Evolutionary conservation across 768 basidiomycete species (phyloP).

Genomic region (Auricularia sp.): DNA sequence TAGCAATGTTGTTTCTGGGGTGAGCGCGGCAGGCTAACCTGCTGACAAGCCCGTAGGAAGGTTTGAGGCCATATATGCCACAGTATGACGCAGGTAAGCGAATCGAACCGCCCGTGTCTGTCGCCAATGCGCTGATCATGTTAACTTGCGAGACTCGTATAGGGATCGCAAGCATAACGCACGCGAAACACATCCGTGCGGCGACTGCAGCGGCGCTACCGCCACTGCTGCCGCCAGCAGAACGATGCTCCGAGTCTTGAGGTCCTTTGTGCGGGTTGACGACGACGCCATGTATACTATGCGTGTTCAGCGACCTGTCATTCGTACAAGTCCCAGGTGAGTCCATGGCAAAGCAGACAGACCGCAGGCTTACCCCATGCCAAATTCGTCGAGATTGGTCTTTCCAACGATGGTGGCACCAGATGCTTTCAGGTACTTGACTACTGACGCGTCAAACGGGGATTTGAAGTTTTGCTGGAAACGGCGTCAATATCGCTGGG

Average conservation of each 20-base stretch:
- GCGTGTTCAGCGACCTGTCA: slow-evolving; percentile 65
- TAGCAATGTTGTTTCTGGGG: background rate
- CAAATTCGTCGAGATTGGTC: slow-evolving; percentile 95
- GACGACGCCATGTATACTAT: slow-evolving; percentile 68
- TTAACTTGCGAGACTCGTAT: background rate
- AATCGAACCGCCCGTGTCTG: slow-evolving; percentile 93
- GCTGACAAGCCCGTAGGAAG: slow-evolving; percentile 87
- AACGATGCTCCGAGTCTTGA: slow-evolving; percentile 33
- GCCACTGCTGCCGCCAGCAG: slow-evolving; percentile 89
- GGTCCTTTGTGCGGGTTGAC: slow-evolving; percentile 50
- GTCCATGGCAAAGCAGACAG: background rate
- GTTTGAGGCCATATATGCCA: slow-evolving; percentile 85
- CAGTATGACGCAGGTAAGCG: slow-evolving; percentile 92
- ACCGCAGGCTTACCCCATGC: slow-evolving; percentile 70
- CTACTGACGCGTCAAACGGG: slow-evolving; percentile 83
- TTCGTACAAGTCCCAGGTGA: background rate
- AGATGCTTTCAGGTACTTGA: slow-evolving; percentile 43
- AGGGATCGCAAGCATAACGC: slow-evolving; percentile 23
- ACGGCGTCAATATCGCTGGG: background rate
- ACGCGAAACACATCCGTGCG: slow-evolving; percentile 76
- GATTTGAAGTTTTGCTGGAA: slow-evolving; percentile 48
- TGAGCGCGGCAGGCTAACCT: slow-evolving; percentile 37
- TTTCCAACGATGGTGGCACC: slow-evolving; percentile 78
- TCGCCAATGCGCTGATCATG: slow-evolving; percentile 65
- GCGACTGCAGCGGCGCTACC: slow-evolving; percentile 93